phyloP scores from a whole-genome alignment of 1,139 yeast genomes.

The Wickerhamiella infanticola region DNA sequence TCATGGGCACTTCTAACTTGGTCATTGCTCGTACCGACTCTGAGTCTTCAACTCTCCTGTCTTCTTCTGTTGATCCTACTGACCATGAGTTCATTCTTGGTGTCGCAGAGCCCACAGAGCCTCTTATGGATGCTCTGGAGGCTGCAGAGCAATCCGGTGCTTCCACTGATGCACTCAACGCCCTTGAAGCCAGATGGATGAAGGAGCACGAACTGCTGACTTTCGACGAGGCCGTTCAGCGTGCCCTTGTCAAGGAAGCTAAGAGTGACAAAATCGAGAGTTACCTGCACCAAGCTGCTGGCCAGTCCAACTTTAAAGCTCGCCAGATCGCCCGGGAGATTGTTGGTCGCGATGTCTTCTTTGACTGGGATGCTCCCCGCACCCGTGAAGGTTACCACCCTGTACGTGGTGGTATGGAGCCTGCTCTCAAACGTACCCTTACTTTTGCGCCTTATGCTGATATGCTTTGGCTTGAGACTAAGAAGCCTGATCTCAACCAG shows the following conservation, averaged over 20 bases:
- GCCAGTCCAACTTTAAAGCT: slow-evolving; percentile 24
- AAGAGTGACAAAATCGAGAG: slow-evolving; percentile 22
- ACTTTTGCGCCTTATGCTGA: slow-evolving; percentile 44
- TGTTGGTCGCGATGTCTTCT: slow-evolving; percentile 25
- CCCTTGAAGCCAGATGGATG: slow-evolving; percentile 33
- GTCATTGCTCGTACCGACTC: slow-evolving; percentile 49
- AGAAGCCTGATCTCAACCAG: slow-evolving; percentile 37
- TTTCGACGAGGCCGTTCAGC: slow-evolving; percentile 34
- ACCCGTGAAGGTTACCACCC: slow-evolving; percentile 43
- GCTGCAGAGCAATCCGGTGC: slow-evolving; percentile 31
- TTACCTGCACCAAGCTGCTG: slow-evolving; percentile 20
- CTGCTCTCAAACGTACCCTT: slow-evolving; percentile 38
- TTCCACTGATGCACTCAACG: slow-evolving; percentile 23
- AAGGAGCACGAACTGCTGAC: slow-evolving; percentile 30
- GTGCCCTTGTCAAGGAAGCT: slow-evolving; percentile 21
- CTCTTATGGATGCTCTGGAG: slow-evolving; percentile 33
- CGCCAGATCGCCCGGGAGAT: slow-evolving; percentile 23
- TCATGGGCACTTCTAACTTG: slow-evolving; percentile 44
- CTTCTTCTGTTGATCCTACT: slow-evolving; percentile 39
- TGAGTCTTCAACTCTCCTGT: slow-evolving; percentile 39
- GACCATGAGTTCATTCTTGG: slow-evolving; percentile 44
- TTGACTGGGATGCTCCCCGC: slow-evolving; percentile 45
- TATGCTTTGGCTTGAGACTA: slow-evolving; percentile 43
- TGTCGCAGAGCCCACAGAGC: slow-evolving; percentile 28
- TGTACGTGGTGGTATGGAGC: slow-evolving; percentile 35